These are phyloP conservation scores for Austroboletus novae-zelandiae DNA, from an alignment of 1,284 basidiomycete genomes.

Conservation along the genomic window DNA sequence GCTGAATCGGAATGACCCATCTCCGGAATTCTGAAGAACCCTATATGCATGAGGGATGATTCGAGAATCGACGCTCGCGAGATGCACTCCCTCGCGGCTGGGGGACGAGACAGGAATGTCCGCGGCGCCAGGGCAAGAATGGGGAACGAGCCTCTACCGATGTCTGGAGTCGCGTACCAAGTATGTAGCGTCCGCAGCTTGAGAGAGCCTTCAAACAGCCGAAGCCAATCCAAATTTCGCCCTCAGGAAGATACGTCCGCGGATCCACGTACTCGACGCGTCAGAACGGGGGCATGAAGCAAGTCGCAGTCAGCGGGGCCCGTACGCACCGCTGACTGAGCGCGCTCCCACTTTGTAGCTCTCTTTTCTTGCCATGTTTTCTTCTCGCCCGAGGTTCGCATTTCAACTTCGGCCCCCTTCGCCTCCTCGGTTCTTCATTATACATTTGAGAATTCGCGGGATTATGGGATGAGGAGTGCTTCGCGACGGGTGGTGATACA, in stretches of 20 bases:
- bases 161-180: not conserved
- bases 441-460: not conserved
- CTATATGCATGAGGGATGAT: not conserved
- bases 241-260: not conserved
- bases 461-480: not conserved
- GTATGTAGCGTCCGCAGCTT: too few relatives aligned
- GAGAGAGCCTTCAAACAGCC: constrained; percentile 7
- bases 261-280: not conserved
- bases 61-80: too few relatives aligned
- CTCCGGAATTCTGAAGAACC: not conserved
- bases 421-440: not conserved
- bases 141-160: not conserved
- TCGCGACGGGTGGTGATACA: not conserved
- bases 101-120: too few relatives aligned
- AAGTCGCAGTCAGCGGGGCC: not conserved
- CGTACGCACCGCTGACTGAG: not conserved
- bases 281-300: not conserved
- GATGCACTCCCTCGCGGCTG: too few relatives aligned
- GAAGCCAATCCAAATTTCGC: not conserved
- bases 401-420: not conserved
- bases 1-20: not conserved
- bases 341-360: not conserved
- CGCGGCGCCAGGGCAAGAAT: not conserved
- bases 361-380: not conserved
- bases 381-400: not conserved